Conservation (phyloP, 2,329 filamentous ascomycete species). For the Cylindrodendrum hubeiense region DNA sequence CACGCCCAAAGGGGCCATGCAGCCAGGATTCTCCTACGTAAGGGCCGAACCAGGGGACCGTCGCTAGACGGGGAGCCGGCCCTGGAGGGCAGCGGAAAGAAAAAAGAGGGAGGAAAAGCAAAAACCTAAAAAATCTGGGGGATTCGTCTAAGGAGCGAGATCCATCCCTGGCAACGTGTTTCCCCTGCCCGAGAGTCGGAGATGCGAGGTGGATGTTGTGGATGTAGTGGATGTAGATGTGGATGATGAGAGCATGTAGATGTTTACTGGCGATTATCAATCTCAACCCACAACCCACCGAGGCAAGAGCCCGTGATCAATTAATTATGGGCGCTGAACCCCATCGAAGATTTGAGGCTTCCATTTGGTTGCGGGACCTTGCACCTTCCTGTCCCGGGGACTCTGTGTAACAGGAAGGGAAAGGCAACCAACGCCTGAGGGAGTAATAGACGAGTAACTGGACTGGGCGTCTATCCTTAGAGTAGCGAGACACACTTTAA, state of each 20-base stretch:
- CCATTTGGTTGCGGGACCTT: background rate
- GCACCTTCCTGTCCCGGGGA: background rate
- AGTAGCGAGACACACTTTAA: background rate
- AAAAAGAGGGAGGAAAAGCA: conserved; percentile 2
- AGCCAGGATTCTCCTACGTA: background rate
- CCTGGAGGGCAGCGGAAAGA: background rate
- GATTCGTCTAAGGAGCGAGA: background rate
- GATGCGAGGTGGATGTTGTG: conserved; percentile 18
- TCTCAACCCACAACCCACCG: background rate
- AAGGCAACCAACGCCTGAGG: background rate
- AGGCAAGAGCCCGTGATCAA: background rate
- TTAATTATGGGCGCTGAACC: background rate
- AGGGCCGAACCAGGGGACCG: background rate
- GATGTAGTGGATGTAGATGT: background rate
- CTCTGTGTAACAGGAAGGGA: too few relatives aligned
- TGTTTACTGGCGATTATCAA: background rate
- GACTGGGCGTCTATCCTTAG: background rate
- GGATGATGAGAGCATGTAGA: background rate
- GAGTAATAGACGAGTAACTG: background rate
- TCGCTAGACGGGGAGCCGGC: background rate
- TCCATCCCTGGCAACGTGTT: conserved; percentile 2
- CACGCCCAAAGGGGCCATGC: background rate
- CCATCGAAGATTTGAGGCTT: background rate
- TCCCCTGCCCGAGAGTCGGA: conserved; percentile 1
- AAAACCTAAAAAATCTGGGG: conserved; percentile 4